Evolutionary conservation across 495 filamentous ascomycete genomes (phyloP).

Genomic region (Penicillium malachiteum): DNA sequence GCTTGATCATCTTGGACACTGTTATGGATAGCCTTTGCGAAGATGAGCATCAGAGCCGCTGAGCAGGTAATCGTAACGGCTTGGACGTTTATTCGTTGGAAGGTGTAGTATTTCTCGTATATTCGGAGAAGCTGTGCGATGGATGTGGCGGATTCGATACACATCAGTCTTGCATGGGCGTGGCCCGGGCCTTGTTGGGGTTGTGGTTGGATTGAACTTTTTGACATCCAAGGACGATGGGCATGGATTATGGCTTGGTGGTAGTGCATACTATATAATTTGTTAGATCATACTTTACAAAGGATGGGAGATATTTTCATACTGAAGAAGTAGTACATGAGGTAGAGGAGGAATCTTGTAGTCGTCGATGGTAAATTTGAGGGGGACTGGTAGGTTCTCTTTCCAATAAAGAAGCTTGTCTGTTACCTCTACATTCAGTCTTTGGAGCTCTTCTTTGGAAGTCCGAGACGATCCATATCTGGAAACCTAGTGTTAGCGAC

Average conservation of each 20-base stretch:
- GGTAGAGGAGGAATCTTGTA: constrained; percentile 19
- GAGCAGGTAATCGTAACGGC: constrained; percentile 50
- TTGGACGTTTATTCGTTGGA: constrained; percentile 51
- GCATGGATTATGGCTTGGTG: constrained; percentile 25
- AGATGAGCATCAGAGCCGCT: constrained; percentile 46
- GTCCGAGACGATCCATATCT: constrained; percentile 8
- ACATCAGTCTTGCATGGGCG: constrained; percentile 23
- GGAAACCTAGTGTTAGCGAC: neutral
- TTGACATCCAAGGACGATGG: constrained; percentile 28
- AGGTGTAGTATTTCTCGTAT: constrained; percentile 42
- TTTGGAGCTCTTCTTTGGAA: constrained; percentile 3
- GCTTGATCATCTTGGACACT: neutral
- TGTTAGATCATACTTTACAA: neutral
- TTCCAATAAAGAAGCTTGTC: constrained; percentile 22
- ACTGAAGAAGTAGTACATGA: neutral
- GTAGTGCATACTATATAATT: constrained; percentile 24
- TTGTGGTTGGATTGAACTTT: constrained; percentile 14
- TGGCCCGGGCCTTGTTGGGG: constrained; percentile 19
- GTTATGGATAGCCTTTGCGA: constrained; percentile 40
- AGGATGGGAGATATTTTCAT: neutral
- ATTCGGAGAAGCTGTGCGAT: constrained; percentile 42
- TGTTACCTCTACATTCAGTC: constrained; percentile 5
- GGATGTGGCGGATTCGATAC: constrained; percentile 27
- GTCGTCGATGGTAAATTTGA: constrained; percentile 23
- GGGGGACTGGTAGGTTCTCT: constrained; percentile 16